Evolutionary conservation across 208 protist species (phyloP), one percentile per base, ranked within the genome.

Genomic region (Lotmaria passim): DNA sequence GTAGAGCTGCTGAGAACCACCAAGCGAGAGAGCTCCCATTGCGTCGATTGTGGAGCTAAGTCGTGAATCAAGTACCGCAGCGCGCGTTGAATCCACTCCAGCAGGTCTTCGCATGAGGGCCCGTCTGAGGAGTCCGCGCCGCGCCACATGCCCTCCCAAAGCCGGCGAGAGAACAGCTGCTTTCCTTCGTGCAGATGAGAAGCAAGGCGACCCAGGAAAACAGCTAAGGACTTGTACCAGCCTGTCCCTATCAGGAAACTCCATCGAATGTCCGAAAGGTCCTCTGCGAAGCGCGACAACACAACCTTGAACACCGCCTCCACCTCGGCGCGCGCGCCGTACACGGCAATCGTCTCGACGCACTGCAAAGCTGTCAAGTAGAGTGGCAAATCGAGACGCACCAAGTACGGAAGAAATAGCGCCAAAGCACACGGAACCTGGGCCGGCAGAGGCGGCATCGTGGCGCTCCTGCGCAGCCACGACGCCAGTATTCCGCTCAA

Each of bases 101-200:
- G 30, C 24, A 66, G 12, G 34, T 51, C 28, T 26, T 71, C 56
- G 43, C 30, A 61, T 17, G 15, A 31, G 53, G 31, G 50, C 21
- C 53, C 46, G 19, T 71, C 71, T 3, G 43, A n/a, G 2, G 64
- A 53, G 31, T 48, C 38, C 26, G 56, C 62, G 34, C 71, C 24
- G 36, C 57, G 71, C 71, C 71, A 77, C 47, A 77, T 24, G 12
- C 63, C 64, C 26, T 77, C 71, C 71, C 71, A 77, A 2, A 77
- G n/a, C 15, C 63, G 62, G 34, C 71, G 46, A 24, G 56, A 33
- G 17, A 67, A 33, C 55, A 61, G 56, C 48, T 50, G 30, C 24
- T 39, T 58, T 6, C 30, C 57, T n/a, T 46, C 48, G 21, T 17
- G 26, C 24, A 60, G 17, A 56, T 26, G 30, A 17, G 15, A 21